These are phyloP conservation scores for Dalbergia cochinchinensis DNA, from an alignment of 306 rosid genomes.

Conservation along the genomic window DNA sequence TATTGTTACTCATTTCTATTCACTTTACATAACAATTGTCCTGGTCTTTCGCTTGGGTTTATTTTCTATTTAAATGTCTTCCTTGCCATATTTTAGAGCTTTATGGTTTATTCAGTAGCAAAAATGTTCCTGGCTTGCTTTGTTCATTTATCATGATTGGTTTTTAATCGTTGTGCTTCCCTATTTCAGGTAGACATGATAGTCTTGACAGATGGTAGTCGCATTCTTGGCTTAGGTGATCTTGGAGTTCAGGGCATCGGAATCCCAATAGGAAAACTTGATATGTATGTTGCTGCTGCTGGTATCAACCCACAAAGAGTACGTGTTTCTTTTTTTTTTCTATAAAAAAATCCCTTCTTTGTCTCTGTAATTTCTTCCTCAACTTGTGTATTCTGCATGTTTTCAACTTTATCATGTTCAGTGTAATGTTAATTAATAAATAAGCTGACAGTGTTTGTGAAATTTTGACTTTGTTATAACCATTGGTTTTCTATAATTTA, in stretches of 20 bases:
- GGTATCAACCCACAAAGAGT: constrained; percentile 88
- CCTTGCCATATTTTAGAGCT: not conserved
- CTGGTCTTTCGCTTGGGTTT: constrained; percentile 8
- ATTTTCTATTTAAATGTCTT: not conserved
- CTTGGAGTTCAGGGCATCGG: constrained; percentile 97
- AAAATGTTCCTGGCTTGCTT: not conserved
- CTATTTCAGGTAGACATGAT: constrained; percentile 89
- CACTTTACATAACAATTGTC: constrained; percentile 21
- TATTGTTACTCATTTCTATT: constrained; percentile 1
- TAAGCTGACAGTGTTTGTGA: not conserved
- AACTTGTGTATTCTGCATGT: constrained; percentile 24
- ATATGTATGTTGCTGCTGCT: constrained; percentile 95
- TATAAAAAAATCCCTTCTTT: not conserved
- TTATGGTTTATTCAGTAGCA: not conserved
- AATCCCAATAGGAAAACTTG: constrained; percentile 93
- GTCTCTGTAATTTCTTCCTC: constrained; percentile 9
- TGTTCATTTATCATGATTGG: constrained; percentile 1
- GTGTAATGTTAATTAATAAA: not conserved
- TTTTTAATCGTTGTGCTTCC: constrained; percentile 35
- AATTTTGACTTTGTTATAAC: not conserved
- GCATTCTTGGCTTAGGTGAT: constrained; percentile 95
- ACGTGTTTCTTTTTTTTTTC: constrained; percentile 42
- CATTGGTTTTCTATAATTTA: constrained; percentile 1
- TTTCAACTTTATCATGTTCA: constrained; percentile 3
- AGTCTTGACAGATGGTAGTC: constrained; percentile 93